These are phyloP conservation scores for Aspergillus pseudoviridinutans DNA, from an alignment of 2,329 filamentous ascomycete genomes.

Conservation along the genomic window DNA sequence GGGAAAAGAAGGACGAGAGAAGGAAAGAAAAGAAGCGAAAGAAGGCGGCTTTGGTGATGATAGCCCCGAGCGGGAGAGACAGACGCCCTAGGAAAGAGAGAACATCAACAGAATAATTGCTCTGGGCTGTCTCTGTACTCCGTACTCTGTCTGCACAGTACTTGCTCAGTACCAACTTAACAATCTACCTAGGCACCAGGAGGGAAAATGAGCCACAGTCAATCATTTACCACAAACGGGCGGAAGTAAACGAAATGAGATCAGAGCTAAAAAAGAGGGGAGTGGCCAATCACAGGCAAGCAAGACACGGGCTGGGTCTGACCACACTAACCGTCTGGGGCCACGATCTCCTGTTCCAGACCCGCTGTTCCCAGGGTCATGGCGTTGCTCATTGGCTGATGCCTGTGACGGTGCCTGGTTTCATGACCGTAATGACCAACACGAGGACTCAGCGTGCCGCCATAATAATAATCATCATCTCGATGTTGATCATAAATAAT, in stretches of 20 bases:
- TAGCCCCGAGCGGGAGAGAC: neutral
- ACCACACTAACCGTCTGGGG: conserved; percentile 6
- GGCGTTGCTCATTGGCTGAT: conserved; percentile 4
- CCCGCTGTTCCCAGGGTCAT: conserved; percentile 4
- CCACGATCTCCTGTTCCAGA: neutral
- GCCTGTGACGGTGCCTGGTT: conserved; percentile 22
- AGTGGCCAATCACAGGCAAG: conserved; percentile 10
- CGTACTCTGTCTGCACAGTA: too few relatives aligned
- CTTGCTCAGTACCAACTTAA: too few relatives aligned
- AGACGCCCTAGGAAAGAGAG: neutral
- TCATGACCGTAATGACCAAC: conserved; percentile 14
- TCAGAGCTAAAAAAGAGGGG: conserved; percentile 10
- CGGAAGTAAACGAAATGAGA: conserved; percentile 19
- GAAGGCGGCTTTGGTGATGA: neutral
- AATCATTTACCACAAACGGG: conserved; percentile 5
- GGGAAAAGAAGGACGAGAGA: conserved; percentile 5
- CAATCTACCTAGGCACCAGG: too few relatives aligned
- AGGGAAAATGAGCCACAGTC: neutral
- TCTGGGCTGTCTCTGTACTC: too few relatives aligned
- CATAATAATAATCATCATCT: too few relatives aligned
- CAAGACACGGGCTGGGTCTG: neutral
- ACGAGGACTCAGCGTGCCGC: conserved; percentile 3
- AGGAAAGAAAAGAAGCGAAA: neutral
- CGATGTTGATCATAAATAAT: too few relatives aligned
- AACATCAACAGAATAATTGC: too few relatives aligned